A percentile compares a stretch with the other conserved stretches of the same genome.
Conservation (phyloP, 169 alveolate genomes). For the Plasmodium billcollinsi region DNA sequence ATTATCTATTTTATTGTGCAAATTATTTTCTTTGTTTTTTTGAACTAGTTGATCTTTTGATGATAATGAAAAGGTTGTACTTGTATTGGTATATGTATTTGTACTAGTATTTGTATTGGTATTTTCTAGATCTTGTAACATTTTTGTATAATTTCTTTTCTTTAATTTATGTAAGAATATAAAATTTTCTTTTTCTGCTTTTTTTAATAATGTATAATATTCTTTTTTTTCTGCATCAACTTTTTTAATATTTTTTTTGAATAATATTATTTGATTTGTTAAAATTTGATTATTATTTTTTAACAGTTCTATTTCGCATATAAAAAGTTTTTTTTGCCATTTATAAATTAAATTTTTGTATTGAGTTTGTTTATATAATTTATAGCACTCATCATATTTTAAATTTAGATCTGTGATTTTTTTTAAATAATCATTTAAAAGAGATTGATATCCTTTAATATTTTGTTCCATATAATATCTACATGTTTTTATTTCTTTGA, state of each 20-base stretch:
- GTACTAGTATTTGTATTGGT: constrained; percentile 16
- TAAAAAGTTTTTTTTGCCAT: constrained; percentile 48
- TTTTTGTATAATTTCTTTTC: constrained; percentile 24
- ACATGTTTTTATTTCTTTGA: constrained; percentile 28
- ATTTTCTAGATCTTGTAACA: constrained; percentile 31
- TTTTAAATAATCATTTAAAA: constrained; percentile 46
- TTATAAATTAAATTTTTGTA: constrained; percentile 30
- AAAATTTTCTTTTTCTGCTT: constrained; percentile 56
- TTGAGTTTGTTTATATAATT: constrained; percentile 60
- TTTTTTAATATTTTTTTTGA: constrained; percentile 27
- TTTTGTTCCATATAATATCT: constrained; percentile 43
- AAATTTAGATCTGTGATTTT: constrained; percentile 49
- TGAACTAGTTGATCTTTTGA: no score
- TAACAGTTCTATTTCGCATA: constrained; percentile 27
- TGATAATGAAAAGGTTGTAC: no score
- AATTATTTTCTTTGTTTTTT: no score
- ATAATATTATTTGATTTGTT: constrained; percentile 22
- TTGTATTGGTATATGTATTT: not conserved
- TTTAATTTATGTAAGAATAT: constrained; percentile 51
- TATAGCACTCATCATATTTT: constrained; percentile 47
- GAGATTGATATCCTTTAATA: constrained; percentile 30
- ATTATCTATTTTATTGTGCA: no score
- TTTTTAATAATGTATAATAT: constrained; percentile 28
- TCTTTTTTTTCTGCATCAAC: constrained; percentile 49
- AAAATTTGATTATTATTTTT: constrained; percentile 23